Evolutionary conservation across 108 stramenopile genomes (phyloP).

Genomic region (Parmales sp.): DNA sequence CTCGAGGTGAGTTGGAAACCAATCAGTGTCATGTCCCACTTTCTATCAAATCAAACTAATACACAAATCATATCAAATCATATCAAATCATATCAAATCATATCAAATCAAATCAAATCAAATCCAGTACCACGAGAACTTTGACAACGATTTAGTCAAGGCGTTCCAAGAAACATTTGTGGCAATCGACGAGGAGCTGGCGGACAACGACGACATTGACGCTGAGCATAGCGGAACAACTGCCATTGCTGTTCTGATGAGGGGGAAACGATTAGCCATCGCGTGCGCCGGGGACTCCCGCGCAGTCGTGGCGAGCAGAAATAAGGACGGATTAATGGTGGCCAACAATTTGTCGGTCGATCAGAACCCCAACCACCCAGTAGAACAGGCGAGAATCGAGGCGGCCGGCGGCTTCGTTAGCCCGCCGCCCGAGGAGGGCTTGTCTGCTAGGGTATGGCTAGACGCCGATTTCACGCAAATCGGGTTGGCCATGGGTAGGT

Average conservation of each 20-base stretch:
- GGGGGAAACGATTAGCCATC: conserved; percentile 55
- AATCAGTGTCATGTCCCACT: too few relatives aligned
- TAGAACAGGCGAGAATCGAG: conserved; percentile 44
- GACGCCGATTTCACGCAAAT: conserved; percentile 79
- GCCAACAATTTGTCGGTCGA: conserved; percentile 64
- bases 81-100: too few relatives aligned
- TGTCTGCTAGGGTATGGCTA: conserved; percentile 82
- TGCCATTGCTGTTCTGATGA: conserved; percentile 69
- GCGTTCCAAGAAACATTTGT: conserved; percentile 70
- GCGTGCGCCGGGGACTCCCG: conserved; percentile 87
- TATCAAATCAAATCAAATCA: too few relatives aligned
- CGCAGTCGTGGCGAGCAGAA: conserved; percentile 60
- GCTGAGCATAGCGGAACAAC: conserved; percentile 78
- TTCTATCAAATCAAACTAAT: too few relatives aligned
- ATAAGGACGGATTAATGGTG: conserved; percentile 14
- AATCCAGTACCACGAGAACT: too few relatives aligned
- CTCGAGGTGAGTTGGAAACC: too few relatives aligned
- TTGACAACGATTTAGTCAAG: too few relatives aligned
- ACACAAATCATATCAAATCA: too few relatives aligned
- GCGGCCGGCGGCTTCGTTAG: conserved; percentile 76
- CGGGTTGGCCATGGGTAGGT: conserved; percentile 83
- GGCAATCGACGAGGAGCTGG: conserved; percentile 61
- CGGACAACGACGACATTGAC: conserved; percentile 48
- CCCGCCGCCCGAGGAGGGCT: conserved; percentile 79
- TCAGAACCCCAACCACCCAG: conserved; percentile 77